Evolutionary conservation across 306 rosid genomes (phyloP).

Genomic region (Quercus alba): DNA sequence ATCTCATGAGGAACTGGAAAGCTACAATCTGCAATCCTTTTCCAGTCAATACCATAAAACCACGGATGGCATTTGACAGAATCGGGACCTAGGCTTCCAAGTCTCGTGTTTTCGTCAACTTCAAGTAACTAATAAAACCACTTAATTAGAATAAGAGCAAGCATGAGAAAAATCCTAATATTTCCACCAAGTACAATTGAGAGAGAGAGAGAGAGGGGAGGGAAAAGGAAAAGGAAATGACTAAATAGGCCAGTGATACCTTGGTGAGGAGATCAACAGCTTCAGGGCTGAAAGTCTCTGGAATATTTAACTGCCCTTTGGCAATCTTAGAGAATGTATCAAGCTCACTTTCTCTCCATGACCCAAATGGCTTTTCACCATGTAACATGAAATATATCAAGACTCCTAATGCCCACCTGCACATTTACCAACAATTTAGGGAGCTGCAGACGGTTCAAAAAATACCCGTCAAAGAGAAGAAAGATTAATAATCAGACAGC

Average conservation of each 20-base stretch:
- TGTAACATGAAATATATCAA: conserved; percentile 76
- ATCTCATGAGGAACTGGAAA: conserved; percentile 71
- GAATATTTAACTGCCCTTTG: conserved; percentile 70
- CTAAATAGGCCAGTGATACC: conserved; percentile 41
- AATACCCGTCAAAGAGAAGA: conserved; percentile 4
- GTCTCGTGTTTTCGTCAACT: conserved; percentile 74
- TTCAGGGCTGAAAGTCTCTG: conserved; percentile 75
- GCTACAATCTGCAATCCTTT: conserved; percentile 42
- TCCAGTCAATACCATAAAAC: conserved; percentile 87
- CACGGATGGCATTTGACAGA: conserved; percentile 76
- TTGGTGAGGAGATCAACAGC: conserved; percentile 81
- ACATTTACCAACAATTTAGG: conserved; percentile 18
- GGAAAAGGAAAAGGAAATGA: neutral
- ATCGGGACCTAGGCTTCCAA: conserved; percentile 71
- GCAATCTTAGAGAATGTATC: conserved; percentile 88
- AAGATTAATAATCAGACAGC: neutral
- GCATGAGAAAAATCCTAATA: conserved; percentile 20
- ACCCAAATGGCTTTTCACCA: conserved; percentile 92
- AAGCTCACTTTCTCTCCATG: conserved; percentile 91
- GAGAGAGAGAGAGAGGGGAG: neutral
- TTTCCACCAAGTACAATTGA: neutral
- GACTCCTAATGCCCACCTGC: conserved; percentile 98
- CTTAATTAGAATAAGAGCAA: conserved; percentile 17
- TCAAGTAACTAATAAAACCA: conserved; percentile 74
- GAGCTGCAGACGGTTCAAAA: conserved; percentile 1